Conservation (phyloP, 2,329 filamentous ascomycete genomes). For the Aspergillus phoenicis region DNA sequence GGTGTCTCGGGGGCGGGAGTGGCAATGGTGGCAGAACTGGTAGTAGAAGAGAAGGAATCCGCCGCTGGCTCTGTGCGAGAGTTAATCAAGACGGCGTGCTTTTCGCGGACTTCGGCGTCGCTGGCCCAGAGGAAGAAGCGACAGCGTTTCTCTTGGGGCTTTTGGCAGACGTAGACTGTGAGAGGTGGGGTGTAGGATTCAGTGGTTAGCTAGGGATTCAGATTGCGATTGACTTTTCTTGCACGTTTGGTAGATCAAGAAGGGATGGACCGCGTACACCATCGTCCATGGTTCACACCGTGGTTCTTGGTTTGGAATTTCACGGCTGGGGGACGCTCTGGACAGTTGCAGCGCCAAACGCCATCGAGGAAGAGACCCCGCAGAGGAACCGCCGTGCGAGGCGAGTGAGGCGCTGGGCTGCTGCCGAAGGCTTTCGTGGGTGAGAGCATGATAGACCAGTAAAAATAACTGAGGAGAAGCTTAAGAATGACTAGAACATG, state of each 20-base stretch:
- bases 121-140: conserved; percentile 65
- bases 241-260: background rate
- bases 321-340: conserved; percentile 55
- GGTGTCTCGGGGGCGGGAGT: conserved; percentile 30
- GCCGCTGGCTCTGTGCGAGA: conserved; percentile 48
- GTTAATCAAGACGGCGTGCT: conserved; percentile 52
- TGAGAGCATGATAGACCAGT: conserved; percentile 6
- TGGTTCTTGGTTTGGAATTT: conserved; percentile 62
- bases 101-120: conserved; percentile 59
- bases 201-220: background rate
- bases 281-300: conserved; percentile 58
- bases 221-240: background rate
- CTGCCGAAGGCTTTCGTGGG: conserved; percentile 23
- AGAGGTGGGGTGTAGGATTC: background rate
- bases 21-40: background rate
- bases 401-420: conserved; percentile 16
- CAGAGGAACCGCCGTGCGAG: conserved; percentile 26
- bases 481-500: too few relatives aligned
- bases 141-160: conserved; percentile 52
- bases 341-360: conserved; percentile 60
- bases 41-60: background rate
- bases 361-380: conserved; percentile 47
- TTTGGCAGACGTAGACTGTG: conserved; percentile 60
- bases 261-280: conserved; percentile 42
- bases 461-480: too few relatives aligned